Conservation (phyloP, 2,329 filamentous ascomycete genomes). For the Fusarium miscanthi region DNA sequence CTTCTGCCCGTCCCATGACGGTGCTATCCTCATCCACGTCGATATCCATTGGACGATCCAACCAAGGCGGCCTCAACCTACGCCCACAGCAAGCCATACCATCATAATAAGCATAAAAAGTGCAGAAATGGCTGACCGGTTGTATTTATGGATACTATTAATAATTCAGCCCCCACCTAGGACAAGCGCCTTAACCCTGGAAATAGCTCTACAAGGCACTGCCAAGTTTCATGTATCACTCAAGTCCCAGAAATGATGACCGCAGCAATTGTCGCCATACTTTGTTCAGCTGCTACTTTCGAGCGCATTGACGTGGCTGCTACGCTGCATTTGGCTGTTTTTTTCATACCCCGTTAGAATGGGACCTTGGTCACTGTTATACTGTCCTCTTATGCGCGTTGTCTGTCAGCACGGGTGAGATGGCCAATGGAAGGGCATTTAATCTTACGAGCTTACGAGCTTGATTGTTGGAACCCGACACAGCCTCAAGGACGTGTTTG, state of each 20-base stretch:
- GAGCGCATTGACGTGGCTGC: background rate
- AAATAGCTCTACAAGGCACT: background rate
- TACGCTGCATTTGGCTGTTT: background rate
- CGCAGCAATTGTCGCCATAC: background rate
- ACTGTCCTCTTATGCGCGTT: background rate
- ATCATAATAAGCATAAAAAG: background rate
- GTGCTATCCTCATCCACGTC: background rate
- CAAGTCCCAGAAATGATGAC: background rate
- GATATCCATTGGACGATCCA: background rate
- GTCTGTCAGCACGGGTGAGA: background rate
- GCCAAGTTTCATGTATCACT: background rate
- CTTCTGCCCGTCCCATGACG: background rate
- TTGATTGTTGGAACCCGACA: background rate
- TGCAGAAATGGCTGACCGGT: background rate
- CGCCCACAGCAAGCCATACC: background rate
- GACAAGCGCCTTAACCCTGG: background rate
- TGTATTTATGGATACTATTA: background rate
- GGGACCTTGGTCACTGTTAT: background rate
- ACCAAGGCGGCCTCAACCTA: background rate
- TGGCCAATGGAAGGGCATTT: background rate
- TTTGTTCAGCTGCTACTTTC: background rate
- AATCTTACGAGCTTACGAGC: background rate
- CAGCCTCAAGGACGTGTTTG: background rate
- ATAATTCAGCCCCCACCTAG: background rate
- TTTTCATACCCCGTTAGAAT: background rate